Percentiles rank a stretch among this genome's conserved stretches.
phyloP scores from a whole-genome alignment of 768 basidiomycete genomes.

The Fistulinella prunicolor region DNA sequence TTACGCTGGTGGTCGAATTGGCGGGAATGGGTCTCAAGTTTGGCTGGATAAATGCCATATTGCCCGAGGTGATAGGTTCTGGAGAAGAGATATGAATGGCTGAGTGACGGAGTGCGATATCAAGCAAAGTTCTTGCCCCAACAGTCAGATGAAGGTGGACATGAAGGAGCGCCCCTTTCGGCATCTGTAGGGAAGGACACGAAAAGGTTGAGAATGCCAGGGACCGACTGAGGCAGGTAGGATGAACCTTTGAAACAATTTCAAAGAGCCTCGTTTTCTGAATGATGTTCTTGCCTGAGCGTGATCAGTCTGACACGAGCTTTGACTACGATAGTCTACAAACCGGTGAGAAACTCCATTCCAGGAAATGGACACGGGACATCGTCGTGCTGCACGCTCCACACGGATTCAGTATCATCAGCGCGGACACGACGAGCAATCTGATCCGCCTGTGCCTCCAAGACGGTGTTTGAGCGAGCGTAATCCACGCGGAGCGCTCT shows the following conservation, averaged over 20 bases:
- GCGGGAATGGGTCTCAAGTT: slow-evolving; percentile 50
- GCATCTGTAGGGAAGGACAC: slow-evolving; percentile 56
- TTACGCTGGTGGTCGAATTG: slow-evolving; percentile 14
- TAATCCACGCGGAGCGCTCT: slow-evolving; percentile 51
- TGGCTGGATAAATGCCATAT: slow-evolving; percentile 45
- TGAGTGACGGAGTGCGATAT: slow-evolving; percentile 53
- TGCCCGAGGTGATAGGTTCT: slow-evolving; percentile 38
- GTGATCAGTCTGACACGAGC: background rate
- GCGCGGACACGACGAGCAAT: slow-evolving; percentile 54
- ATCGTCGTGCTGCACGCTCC: slow-evolving; percentile 51
- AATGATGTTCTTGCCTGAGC: slow-evolving; percentile 54
- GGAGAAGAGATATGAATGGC: slow-evolving; percentile 57
- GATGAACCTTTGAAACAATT: slow-evolving; percentile 53
- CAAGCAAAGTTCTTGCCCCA: slow-evolving; percentile 48
- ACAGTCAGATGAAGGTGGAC: slow-evolving; percentile 75
- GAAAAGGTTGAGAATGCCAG: background rate
- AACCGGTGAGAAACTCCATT: slow-evolving; percentile 76
- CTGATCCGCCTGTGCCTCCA: slow-evolving; percentile 54
- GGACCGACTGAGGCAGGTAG: background rate
- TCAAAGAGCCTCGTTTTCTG: slow-evolving; percentile 59
- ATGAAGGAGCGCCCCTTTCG: slow-evolving; percentile 75
- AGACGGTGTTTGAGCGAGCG: slow-evolving; percentile 27
- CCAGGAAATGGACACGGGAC: slow-evolving; percentile 69
- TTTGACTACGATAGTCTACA: background rate
- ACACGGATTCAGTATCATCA: slow-evolving; percentile 54